phyloP scores from a whole-genome alignment of 768 basidiomycete species.

The Boletus sp. region DNA sequence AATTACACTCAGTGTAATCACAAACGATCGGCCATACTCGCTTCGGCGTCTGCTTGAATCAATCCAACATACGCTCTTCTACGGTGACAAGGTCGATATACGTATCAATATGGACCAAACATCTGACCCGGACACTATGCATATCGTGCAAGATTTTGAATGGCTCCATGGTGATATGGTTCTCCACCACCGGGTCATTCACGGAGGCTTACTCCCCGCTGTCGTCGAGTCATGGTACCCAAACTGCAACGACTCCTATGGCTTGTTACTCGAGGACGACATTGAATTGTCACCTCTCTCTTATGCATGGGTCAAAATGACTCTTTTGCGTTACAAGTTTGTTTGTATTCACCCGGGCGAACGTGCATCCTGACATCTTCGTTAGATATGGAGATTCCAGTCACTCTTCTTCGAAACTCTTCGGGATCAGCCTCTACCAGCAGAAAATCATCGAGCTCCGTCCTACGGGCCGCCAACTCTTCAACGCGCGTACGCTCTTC shows the following conservation, averaged over 20 bases:
- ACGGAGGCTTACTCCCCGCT: slow-evolving; percentile 75
- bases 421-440: slow-evolving; percentile 84
- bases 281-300: slow-evolving; percentile 81
- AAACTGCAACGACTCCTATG: slow-evolving; percentile 65
- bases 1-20: slow-evolving; percentile 72
- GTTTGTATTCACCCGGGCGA: background rate
- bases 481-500: slow-evolving; percentile 65
- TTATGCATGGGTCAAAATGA: slow-evolving; percentile 83
- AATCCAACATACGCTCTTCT: slow-evolving; percentile 54
- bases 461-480: slow-evolving; percentile 60
- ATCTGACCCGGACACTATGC: slow-evolving; percentile 58
- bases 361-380: background rate
- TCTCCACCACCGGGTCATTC: slow-evolving; percentile 70
- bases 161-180: slow-evolving; percentile 63
- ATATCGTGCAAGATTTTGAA: slow-evolving; percentile 43
- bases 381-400: slow-evolving; percentile 51
- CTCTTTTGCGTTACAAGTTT: slow-evolving; percentile 72
- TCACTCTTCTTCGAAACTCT: slow-evolving; percentile 48
- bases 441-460: slow-evolving; percentile 78
- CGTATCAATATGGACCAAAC: slow-evolving; percentile 77
- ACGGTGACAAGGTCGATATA: slow-evolving; percentile 62
- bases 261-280: slow-evolving; percentile 81
- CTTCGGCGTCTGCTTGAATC: slow-evolving; percentile 65
- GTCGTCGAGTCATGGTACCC: slow-evolving; percentile 93
- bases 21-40: slow-evolving; percentile 71